Base-by-base conservation (phyloP, 1,284 basidiomycete genomes). In the Puccinia horiana region DNA sequence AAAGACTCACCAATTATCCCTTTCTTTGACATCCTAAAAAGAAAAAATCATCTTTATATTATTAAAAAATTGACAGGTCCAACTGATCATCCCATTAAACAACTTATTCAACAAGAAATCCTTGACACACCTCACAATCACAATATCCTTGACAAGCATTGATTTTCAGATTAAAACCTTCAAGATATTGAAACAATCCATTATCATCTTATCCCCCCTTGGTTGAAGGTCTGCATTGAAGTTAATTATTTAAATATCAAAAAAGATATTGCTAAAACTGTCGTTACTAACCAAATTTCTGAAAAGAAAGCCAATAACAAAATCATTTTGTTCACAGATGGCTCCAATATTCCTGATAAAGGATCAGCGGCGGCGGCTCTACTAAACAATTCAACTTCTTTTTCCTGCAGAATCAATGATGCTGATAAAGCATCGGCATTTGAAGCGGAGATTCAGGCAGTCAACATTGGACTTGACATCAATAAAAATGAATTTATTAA, bases 41-140 rank as follows among this genome's bases (percentile, higher is more conserved):
- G 32, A 40, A 67, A 67, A 67, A 67, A 67, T 67, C 63, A 67
- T 9, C 63, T 67, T 23, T 20, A 58, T 58, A 58, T 58, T 23
- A n/a, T n/a, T n/a, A n/a, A n/a, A n/a, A n/a, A n/a, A n/a, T n/a
- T n/a, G n/a, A n/a, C n/a, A n/a, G 11, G 16, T 63, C 11, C 12
- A 14, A 12, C 5, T 63, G 8, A 67, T 67, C 58, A 63, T 18
- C 58, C 58, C 2, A 37, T 63, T 32, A 63, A 63, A 63, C 29
- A 16, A 26, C 32, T 63, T 14, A 63, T 63, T 16, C 3, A 63
- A 2, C 14, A 9, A 4, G 58, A 63, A 35, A 5, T 63, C 6
- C 8, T 2, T 4, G 4, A 2, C 4, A 32, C 32, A 37, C 58
- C 58, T 35, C 32, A 16, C 26, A 9, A 3, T 18, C 58, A 63